Base-by-base conservation (phyloP, 257 asterid species). In the Phtheirospermum japonicum region DNA sequence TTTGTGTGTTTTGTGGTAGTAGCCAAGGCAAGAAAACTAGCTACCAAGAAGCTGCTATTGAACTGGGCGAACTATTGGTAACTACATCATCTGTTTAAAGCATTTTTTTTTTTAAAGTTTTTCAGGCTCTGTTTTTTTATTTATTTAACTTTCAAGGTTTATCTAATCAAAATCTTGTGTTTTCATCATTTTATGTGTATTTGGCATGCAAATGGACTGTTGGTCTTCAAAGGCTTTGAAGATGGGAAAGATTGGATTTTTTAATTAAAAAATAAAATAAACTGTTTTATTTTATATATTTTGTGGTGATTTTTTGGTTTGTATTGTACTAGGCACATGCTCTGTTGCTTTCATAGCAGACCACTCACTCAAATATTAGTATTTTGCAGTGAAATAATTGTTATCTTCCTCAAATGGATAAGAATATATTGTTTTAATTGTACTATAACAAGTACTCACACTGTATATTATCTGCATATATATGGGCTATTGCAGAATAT, bases 1-100 rank as follows among this genome's bases (percentile, higher is more conserved):
- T 90, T 67, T 90, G 97, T 77, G 97, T 90, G 68, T 90, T 90
- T 63, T 90, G 97, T 76, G 97, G 97, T 45, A 87, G 95, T 52
- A 90, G 97, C 77, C 97, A 82, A 65, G 97, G 97, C 52, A 90
- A 83, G 74, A 90, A 85, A 59, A 33, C 75, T 56, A 85, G 83
- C 77, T 90, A 90, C 40, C 96, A 85, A 70, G 96, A 90, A 67
- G 88, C 97, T 42, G 96, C 97, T 10, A 75, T 80, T 74, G 83
- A 85, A 64, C 90, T 90, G 5, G 97, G 90, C 63, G 68, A 75
- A 46, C 95, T 87, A 66, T 67, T 90, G 85, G 97, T 85, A 80
- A 33, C 9, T 0, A 33, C 3, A 33, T 33, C 4, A n/a, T n/a
- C n/a, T n/a, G n/a, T n/a, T n/a, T n/a, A n/a, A n/a, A n/a, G n/a